Evolutionary conservation across 305 asterid genomes (phyloP).

Genomic region (Solanum chacoense): DNA sequence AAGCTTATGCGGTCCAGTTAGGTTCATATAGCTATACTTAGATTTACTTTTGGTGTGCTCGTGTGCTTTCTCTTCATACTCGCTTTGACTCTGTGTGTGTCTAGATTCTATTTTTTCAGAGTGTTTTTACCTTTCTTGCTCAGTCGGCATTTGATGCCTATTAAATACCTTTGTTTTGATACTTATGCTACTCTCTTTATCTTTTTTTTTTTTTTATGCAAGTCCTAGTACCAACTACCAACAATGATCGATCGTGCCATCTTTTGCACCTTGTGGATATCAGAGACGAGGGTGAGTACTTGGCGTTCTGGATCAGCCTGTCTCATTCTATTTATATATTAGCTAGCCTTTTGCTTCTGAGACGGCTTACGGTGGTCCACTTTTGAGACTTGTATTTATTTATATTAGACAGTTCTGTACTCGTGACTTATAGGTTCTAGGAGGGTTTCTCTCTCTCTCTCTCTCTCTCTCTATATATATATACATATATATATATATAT

Average conservation of each 20-base stretch:
- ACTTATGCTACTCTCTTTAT: not conserved
- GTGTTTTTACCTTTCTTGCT: not conserved
- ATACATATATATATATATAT: no score
- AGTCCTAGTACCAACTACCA: not conserved
- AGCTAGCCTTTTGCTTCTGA: not conserved
- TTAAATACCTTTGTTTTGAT: not conserved
- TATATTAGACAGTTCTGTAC: not conserved
- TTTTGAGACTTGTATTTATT: not conserved
- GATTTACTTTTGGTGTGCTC: not conserved
- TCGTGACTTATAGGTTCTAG: no score
- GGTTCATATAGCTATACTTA: not conserved
- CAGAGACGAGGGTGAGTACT: not conserved
- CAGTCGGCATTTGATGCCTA: not conserved
- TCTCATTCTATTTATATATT: no score
- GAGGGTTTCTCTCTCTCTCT: no score
- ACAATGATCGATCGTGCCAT: not conserved
- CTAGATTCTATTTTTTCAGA: no score
- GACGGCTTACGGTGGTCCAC: not conserved
- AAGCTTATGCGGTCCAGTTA: not conserved
- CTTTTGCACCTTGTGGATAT: not conserved
- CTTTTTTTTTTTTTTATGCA: not conserved
- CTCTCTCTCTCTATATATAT: no score
- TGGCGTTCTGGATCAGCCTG: not conserved
- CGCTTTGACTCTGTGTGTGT: not conserved
- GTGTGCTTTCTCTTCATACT: no score